Evolutionary conservation across 75 land plant species (phyloP).

Genomic region (Larix kaempferi): DNA sequence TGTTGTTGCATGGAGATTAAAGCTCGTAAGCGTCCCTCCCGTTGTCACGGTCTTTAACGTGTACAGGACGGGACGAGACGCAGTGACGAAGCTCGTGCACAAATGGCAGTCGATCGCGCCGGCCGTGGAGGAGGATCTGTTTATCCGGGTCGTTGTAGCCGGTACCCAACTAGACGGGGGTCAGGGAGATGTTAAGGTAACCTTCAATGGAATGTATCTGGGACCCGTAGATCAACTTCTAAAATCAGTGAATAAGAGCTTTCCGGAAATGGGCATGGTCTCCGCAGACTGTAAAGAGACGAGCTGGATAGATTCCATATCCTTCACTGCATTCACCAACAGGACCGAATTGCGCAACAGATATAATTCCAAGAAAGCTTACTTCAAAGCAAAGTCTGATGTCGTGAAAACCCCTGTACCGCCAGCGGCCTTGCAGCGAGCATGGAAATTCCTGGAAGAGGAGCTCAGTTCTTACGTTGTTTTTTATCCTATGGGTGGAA

Average conservation of each 20-base stretch:
- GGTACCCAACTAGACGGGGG: neutral
- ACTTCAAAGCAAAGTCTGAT: conserved; percentile 23
- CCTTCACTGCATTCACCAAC: neutral
- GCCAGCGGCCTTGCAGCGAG: neutral
- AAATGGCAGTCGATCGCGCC: neutral
- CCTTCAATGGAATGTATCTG: conserved; percentile 26
- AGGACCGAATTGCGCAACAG: neutral
- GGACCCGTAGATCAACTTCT: conserved; percentile 17
- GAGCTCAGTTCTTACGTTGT: conserved; percentile 16
- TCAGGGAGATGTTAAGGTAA: neutral
- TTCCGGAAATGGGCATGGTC: conserved; percentile 20
- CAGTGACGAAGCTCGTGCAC: neutral
- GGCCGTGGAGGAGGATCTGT: neutral
- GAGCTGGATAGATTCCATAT: conserved; percentile 17
- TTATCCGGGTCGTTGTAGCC: neutral
- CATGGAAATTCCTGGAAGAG: conserved; percentile 7
- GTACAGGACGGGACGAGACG: neutral
- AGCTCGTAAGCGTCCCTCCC: neutral
- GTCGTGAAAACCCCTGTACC: conserved; percentile 18
- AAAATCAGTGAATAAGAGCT: conserved; percentile 11
- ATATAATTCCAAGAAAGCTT: neutral
- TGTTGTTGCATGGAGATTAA: neutral
- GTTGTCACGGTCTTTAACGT: conserved; percentile 10
- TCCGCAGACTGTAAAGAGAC: conserved; percentile 13
- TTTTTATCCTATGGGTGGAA: conserved; percentile 20